phyloP scores from a whole-genome alignment of 208 protist genomes.

The Leishmania tropica region DNA sequence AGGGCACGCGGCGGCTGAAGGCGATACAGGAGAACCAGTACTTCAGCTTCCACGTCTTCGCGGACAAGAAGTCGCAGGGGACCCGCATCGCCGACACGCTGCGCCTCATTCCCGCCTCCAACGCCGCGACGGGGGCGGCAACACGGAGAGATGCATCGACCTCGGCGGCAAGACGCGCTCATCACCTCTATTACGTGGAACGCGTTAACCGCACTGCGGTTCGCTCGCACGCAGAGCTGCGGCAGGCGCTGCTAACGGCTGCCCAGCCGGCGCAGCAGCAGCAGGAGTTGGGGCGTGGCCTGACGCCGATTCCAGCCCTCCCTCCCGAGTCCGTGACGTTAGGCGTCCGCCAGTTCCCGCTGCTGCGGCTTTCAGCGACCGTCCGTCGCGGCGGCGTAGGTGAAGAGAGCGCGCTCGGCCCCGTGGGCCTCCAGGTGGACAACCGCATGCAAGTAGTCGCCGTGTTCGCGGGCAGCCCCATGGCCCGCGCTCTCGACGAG shows the following conservation, averaged over 20 bases:
- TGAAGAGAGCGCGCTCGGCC: slow-evolving; percentile 37
- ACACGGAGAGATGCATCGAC: not conserved
- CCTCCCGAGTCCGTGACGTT: slow-evolving; percentile 61
- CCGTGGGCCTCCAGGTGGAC: slow-evolving; percentile 67
- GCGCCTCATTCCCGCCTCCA: slow-evolving; percentile 4
- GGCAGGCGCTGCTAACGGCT: slow-evolving; percentile 24
- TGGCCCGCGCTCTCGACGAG: slow-evolving; percentile 46
- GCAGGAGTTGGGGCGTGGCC: not conserved
- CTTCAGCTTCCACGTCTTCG: slow-evolving; percentile 80
- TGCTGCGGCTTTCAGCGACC: slow-evolving; percentile 46
- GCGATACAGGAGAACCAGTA: slow-evolving; percentile 51
- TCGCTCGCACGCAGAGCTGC: slow-evolving; percentile 28
- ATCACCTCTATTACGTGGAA: slow-evolving; percentile 54
- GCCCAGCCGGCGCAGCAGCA: slow-evolving; percentile 15
- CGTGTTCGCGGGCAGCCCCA: slow-evolving; percentile 43
- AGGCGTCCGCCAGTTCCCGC: slow-evolving; percentile 59
- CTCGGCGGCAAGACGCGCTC: slow-evolving; percentile 13
- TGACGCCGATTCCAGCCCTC: not conserved
- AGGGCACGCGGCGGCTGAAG: slow-evolving; percentile 52
- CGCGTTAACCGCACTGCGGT: slow-evolving; percentile 55
- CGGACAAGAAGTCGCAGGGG: slow-evolving; percentile 58
- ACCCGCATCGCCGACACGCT: slow-evolving; percentile 69
- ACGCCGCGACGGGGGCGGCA: not conserved
- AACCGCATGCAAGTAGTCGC: slow-evolving; percentile 51
- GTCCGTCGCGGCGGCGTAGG: slow-evolving; percentile 37